Evolutionary conservation across 306 rosid species (phyloP).

Genomic region (Inga leiocalycina): DNA sequence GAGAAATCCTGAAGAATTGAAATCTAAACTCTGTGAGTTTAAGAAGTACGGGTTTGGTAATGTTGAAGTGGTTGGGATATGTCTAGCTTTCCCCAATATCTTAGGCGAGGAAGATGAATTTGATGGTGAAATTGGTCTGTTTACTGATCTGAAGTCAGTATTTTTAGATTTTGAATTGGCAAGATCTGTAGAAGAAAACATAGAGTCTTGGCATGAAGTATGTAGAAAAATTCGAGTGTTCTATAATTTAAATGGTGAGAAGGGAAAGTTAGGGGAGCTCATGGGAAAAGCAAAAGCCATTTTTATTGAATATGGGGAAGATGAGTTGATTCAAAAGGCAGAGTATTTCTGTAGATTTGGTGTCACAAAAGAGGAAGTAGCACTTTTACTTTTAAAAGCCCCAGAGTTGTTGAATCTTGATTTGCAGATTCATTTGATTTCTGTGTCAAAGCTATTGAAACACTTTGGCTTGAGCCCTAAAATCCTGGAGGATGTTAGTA

Average conservation of each 20-base stretch:
- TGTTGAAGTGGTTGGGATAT: slow-evolving; percentile 2
- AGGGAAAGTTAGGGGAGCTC: background rate
- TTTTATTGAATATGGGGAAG: background rate
- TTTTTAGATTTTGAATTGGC: background rate
- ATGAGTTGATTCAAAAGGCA: background rate
- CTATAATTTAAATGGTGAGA: background rate
- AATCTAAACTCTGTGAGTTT: background rate
- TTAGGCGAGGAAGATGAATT: background rate
- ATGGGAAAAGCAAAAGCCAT: background rate
- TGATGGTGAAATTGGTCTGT: background rate
- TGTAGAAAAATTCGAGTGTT: background rate
- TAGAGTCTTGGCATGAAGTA: background rate
- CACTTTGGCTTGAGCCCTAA: slow-evolving; percentile 48
- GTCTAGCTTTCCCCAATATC: background rate
- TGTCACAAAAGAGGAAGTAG: background rate
- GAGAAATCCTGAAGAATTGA: background rate
- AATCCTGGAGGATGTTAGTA: slow-evolving; percentile 29
- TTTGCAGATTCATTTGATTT: slow-evolving; percentile 45
- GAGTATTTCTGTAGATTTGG: background rate
- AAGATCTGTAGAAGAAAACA: background rate
- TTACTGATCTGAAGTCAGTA: background rate
- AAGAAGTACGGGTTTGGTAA: background rate
- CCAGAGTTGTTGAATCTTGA: slow-evolving; percentile 57
- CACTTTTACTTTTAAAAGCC: background rate
- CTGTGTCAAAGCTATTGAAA: slow-evolving; percentile 60